Base-by-base conservation (phyloP, 768 basidiomycete genomes). In the Termitomyces bulborhizus region DNA sequence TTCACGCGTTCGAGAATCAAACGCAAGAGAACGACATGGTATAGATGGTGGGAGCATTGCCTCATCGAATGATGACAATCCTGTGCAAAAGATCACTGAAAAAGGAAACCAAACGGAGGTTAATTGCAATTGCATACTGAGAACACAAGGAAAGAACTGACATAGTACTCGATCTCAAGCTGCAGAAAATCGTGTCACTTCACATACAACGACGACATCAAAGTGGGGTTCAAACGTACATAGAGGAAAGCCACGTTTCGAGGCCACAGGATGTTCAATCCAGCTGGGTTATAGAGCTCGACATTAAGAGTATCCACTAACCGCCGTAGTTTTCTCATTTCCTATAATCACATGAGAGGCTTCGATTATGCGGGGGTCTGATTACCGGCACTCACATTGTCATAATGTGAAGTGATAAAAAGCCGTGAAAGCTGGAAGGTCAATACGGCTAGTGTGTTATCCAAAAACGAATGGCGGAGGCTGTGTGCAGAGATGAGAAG, bases 151-250 rank as follows among this genome's bases (percentile, higher is more conserved):
- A 58, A 61, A 50, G 51, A 59, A 80, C 88, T 73, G 53, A 90
- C 88, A 71, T 93, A 94, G 73, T 93, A 94, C 65, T 98, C 95
- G 56, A 98, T 90, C 75, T 98, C 95, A 63, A 98, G 78, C 95
- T 98, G 41, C 37, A 52, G 39, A 26, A 46, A 29, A 51, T 56
- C 51, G 50, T 31, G 43, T 57, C 56, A 58, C 48, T 50, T 57
- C 54, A 40, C 60, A 58, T 34, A 31, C 16, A 21, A 45, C 24
- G 48, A 60, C 55, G 5, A 53, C 44, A 51, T 34, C 36, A 58
- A 42, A 42, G 42, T 53, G 18, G 8, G 53, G 39, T 27, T 27
- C 8, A 26, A 46, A 88, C 95, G 71, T 67, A 98, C 96, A 71
- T 89, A 99, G 62, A 98, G 76, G 68, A 95, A 94, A 0, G 90